Evolutionary conservation across 2,329 filamentous ascomycete genomes (phyloP), one percentile per base, ranked within the genome.

Genomic region (Trichocomaceae sp.): DNA sequence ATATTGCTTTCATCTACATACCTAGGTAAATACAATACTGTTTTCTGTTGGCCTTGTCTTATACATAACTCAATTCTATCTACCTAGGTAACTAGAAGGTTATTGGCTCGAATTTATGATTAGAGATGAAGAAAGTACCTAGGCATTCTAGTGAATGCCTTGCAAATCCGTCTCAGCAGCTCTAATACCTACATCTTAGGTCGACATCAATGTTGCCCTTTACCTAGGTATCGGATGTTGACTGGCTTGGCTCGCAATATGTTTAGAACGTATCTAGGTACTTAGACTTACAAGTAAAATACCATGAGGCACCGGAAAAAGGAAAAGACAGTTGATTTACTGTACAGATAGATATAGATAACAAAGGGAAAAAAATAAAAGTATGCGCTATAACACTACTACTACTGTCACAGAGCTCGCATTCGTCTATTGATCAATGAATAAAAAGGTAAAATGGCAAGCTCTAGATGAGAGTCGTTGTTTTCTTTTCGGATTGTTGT

Each of bases 341-440:
- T 56, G 54, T 56, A 56, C 54, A 56, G 42, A 55, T 52, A 44
- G 47, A 55, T 52, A 44, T 52, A 56, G 45, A 47, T 47, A 31
- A 52, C 46, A 52, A 56, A 48, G 45, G 31, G 49, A 56, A 52
- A 29, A 23, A 52, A 23, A 52, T 54, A 35, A 56, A 51, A 52
- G 54, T 52, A 56, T 56, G 54, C 54, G 50, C 54, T 56, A 56
- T 56, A 56, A 56, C 54, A 56, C 54, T 56, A 56, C 54, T 56
- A 52, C 44, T 56, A 52, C 51, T 53, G 51, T 56, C 54, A 56
- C 54, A 56, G 54, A 56, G 54, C 49, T 44, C 54, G 52, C 37
- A 22, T 49, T 52, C 50, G 50, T 56, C 54, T 56, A 56, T 56
- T 52, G 54, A 51, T 56, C 51, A 53, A 31, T 33, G 44, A 47